phyloP scores from a whole-genome alignment of 2,329 filamentous ascomycete species.

The Chalara sp. region DNA sequence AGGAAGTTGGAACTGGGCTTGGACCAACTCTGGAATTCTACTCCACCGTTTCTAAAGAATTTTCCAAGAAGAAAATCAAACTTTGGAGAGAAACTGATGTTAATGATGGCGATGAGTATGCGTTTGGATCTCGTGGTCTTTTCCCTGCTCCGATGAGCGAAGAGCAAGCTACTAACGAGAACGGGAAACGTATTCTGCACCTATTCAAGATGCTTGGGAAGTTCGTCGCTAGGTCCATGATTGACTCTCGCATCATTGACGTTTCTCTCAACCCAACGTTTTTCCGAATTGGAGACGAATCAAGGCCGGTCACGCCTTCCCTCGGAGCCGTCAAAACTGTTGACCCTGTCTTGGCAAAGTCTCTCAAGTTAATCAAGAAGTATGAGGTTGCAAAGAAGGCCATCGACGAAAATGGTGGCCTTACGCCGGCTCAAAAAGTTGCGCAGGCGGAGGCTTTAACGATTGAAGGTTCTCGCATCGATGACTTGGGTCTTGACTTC shows the following conservation, averaged over 20 bases:
- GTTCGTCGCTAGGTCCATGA: conserved; percentile 96
- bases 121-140: conserved; percentile 75
- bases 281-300: conserved; percentile 79
- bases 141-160: conserved; percentile 89
- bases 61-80: conserved; percentile 94
- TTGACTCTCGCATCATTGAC: conserved; percentile 96
- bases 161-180: conserved; percentile 64
- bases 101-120: conserved; percentile 67
- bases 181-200: conserved; percentile 81
- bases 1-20: conserved; percentile 93
- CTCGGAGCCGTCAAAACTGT: conserved; percentile 85
- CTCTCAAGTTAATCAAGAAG: conserved; percentile 78
- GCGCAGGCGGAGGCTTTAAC: conserved; percentile 61
- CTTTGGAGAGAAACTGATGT: conserved; percentile 91
- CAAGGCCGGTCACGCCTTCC: conserved; percentile 65
- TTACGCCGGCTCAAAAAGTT: conserved; percentile 65
- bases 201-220: conserved; percentile 92
- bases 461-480: conserved; percentile 70
- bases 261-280: conserved; percentile 96
- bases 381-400: conserved; percentile 78
- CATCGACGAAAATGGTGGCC: conserved; percentile 63
- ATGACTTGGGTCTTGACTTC: conserved; percentile 89
- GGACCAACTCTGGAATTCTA: conserved; percentile 97
- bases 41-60: conserved; percentile 93
- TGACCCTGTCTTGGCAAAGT: conserved; percentile 78